phyloP scores from a whole-genome alignment of 768 basidiomycete genomes.

The Infundibulicybe gibba region DNA sequence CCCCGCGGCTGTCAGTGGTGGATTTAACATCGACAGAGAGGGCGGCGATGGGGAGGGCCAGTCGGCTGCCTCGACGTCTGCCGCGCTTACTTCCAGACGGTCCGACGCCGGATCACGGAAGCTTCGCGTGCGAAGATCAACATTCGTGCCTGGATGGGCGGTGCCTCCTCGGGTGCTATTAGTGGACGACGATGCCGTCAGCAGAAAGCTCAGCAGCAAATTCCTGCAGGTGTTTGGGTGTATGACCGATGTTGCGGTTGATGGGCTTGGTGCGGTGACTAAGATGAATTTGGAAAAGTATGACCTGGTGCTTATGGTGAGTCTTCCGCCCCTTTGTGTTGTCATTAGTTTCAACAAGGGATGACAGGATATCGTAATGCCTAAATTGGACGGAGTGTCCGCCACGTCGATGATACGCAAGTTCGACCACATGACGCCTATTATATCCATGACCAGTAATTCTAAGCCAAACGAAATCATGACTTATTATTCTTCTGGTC shows the following conservation, averaged over 20 bases:
- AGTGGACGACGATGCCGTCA: constrained; percentile 95
- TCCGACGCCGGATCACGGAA: constrained; percentile 29
- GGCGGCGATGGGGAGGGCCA: too few relatives aligned
- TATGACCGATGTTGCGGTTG: constrained; percentile 90
- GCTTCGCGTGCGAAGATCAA: constrained; percentile 68
- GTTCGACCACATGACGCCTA: constrained; percentile 93
- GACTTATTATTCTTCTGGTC: constrained; percentile 80
- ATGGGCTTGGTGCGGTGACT: constrained; percentile 87
- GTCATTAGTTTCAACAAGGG: constrained; percentile 1
- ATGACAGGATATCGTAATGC: constrained; percentile 90
- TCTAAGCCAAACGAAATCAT: constrained; percentile 91
- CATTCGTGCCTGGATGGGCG: constrained; percentile 88
- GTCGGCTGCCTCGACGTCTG: too few relatives aligned
- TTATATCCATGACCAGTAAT: constrained; percentile 98
- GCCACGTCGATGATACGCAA: constrained; percentile 93
- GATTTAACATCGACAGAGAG: neutral
- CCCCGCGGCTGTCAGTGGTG: too few relatives aligned
- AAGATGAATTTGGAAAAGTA: constrained; percentile 98
- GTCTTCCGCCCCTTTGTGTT: constrained; percentile 17
- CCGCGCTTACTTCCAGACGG: neutral
- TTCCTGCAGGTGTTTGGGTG: constrained; percentile 96
- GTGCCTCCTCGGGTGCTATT: constrained; percentile 88
- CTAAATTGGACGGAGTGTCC: constrained; percentile 80
- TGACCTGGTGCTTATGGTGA: constrained; percentile 91
- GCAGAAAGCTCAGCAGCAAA: constrained; percentile 83